Conservation (phyloP, 352 stramenopile genomes). For the Globisporangium nunn region DNA sequence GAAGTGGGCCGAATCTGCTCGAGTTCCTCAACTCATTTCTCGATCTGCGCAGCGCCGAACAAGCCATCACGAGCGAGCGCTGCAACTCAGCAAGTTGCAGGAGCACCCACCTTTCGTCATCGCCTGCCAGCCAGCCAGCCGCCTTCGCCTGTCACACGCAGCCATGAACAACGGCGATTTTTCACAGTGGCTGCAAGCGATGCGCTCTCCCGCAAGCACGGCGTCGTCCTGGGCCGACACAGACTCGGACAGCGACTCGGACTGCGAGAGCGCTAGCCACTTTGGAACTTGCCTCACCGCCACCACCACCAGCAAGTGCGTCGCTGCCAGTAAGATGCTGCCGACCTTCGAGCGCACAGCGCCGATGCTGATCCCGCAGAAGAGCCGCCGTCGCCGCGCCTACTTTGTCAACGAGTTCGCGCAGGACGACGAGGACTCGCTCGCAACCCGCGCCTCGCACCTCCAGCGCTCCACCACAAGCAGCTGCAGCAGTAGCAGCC, state of each 20-base stretch:
- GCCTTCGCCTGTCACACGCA: background rate
- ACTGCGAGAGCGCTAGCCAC: conserved; percentile 12
- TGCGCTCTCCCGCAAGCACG: conserved; percentile 13
- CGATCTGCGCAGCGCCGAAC: conserved; percentile 12
- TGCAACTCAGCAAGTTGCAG: background rate
- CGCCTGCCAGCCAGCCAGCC: too few relatives aligned
- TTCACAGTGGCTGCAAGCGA: conserved; percentile 37
- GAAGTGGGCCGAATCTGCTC: too few relatives aligned
- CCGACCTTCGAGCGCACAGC: conserved; percentile 25
- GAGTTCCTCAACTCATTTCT: conserved; percentile 18
- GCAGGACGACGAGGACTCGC: conserved; percentile 6
- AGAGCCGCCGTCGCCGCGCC: conserved; percentile 11
- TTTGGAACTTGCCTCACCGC: background rate
- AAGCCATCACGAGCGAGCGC: background rate
- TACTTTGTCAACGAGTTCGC: conserved; percentile 15
- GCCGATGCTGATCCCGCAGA: conserved; percentile 48
- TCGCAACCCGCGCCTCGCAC: background rate
- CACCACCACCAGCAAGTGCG: background rate
- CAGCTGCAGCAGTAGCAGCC: background rate
- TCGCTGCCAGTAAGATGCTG: conserved; percentile 11
- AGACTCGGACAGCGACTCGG: conserved; percentile 33
- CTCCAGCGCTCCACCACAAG: background rate
- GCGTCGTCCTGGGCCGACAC: conserved; percentile 47
- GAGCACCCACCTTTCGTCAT: background rate
- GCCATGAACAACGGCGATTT: conserved; percentile 20